Conservation (phyloP, 176 grass and related monocot genomes). For the Otatea glauca region DNA sequence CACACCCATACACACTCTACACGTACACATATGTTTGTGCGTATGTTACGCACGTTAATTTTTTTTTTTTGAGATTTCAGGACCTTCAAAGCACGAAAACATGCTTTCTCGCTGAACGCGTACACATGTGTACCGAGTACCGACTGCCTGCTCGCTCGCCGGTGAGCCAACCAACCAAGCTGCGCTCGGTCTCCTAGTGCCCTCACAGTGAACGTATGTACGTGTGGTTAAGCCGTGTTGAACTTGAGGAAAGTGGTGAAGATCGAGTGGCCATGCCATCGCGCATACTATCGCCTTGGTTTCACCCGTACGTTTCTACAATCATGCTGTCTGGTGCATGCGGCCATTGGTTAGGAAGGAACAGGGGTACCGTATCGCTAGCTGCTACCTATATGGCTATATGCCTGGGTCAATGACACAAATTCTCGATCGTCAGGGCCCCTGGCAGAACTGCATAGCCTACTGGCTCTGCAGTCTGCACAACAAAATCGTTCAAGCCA, state of each 20-base stretch:
- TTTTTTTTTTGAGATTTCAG: too few relatives aligned
- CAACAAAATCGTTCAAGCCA: conserved; percentile 36
- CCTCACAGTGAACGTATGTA: background rate
- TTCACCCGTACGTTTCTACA: background rate
- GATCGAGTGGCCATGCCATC: background rate
- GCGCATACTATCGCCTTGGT: background rate
- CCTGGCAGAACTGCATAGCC: conserved; percentile 64
- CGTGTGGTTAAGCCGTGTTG: background rate
- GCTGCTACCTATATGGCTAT: too few relatives aligned
- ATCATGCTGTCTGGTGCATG: background rate
- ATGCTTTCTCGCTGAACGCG: too few relatives aligned
- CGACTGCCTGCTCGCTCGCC: too few relatives aligned
- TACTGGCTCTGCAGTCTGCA: conserved; percentile 63
- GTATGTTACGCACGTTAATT: too few relatives aligned
- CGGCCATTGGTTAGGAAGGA: background rate
- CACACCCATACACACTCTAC: too few relatives aligned
- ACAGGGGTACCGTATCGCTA: background rate
- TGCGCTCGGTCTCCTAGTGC: too few relatives aligned
- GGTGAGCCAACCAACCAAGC: too few relatives aligned
- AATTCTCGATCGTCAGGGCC: background rate
- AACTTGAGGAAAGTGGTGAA: background rate
- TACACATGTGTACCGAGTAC: too few relatives aligned
- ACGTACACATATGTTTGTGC: too few relatives aligned
- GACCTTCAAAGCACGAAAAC: too few relatives aligned
- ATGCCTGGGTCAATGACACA: background rate